These are phyloP conservation scores for Ogataea trehaloabstinens DNA, from an alignment of 805 yeast genomes.

Conservation along the genomic window DNA sequence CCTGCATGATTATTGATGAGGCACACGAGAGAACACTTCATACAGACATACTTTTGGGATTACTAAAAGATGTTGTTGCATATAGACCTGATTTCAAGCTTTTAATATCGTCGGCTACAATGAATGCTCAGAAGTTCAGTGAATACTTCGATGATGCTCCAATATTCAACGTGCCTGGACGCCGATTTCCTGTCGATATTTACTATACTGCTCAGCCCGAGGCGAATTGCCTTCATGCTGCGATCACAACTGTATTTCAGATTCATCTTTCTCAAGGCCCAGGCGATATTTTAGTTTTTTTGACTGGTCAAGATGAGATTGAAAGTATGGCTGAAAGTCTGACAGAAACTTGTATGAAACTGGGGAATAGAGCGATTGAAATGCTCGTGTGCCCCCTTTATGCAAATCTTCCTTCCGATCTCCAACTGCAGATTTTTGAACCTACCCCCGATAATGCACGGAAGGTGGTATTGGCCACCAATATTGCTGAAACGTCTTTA, in stretches of 20 bases:
- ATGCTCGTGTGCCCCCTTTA: slow-evolving; percentile 82
- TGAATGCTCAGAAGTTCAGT: slow-evolving; percentile 86
- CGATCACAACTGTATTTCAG: slow-evolving; percentile 81
- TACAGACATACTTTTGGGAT: slow-evolving; percentile 81
- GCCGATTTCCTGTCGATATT: slow-evolving; percentile 89
- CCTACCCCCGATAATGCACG: slow-evolving; percentile 78
- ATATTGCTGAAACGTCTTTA: slow-evolving; percentile 95
- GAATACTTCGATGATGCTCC: slow-evolving; percentile 81
- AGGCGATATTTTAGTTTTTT: slow-evolving; percentile 86
- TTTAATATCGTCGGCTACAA: slow-evolving; percentile 90
- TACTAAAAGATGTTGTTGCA: slow-evolving; percentile 66
- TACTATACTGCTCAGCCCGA: slow-evolving; percentile 85
- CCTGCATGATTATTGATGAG: slow-evolving; percentile 91
- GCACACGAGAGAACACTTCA: slow-evolving; percentile 95
- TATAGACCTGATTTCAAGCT: slow-evolving; percentile 69
- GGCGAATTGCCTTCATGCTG: slow-evolving; percentile 86
- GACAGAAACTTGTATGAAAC: slow-evolving; percentile 57
- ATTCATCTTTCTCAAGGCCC: slow-evolving; percentile 70
- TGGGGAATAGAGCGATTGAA: slow-evolving; percentile 60
- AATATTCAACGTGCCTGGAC: slow-evolving; percentile 84
- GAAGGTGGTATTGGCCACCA: slow-evolving; percentile 91
- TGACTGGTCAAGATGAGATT: slow-evolving; percentile 97
- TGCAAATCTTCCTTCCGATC: slow-evolving; percentile 84
- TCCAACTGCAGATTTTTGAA: slow-evolving; percentile 79
- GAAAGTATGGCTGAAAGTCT: slow-evolving; percentile 75